A percentile compares a stretch with the other conserved stretches of the same genome.
These are phyloP conservation scores for Thielaviopsis ethacetica DNA, from an alignment of 2,329 filamentous ascomycete species.

Conservation along the genomic window DNA sequence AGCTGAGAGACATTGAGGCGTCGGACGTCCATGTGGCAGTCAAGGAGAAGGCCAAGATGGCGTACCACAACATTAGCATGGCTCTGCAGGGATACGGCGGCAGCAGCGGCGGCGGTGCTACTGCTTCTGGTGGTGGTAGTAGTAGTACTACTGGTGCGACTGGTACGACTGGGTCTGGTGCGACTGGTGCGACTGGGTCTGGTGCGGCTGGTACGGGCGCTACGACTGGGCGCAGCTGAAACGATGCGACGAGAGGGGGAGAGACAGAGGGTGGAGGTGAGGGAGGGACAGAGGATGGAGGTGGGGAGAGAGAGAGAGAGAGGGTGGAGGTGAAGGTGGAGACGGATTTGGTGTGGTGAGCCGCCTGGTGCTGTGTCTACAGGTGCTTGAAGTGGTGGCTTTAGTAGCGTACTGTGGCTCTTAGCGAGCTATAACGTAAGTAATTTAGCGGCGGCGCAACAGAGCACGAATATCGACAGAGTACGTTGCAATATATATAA, in stretches of 20 bases:
- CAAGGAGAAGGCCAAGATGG: slow-evolving; percentile 66
- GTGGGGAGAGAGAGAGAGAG: too few species aligned
- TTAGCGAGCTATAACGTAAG: background rate
- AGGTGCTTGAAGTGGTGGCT: background rate
- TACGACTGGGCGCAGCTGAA: background rate
- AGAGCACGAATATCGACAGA: background rate
- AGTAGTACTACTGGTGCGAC: background rate
- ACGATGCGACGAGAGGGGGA: background rate
- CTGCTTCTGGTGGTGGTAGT: slow-evolving; percentile 8
- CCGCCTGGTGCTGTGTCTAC: background rate
- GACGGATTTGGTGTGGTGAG: background rate
- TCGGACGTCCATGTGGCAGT: slow-evolving; percentile 67
- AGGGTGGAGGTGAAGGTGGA: background rate
- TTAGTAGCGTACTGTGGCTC: background rate
- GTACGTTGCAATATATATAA: background rate
- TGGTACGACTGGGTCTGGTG: slow-evolving; percentile 4
- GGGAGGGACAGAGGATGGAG: background rate
- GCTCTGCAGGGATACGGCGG: background rate
- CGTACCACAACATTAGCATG: slow-evolving; percentile 18
- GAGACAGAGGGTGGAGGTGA: background rate
- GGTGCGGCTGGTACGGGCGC: background rate
- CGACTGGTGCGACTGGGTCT: background rate
- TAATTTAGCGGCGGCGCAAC: background rate
- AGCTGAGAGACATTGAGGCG: slow-evolving; percentile 42
- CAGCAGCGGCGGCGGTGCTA: slow-evolving; percentile 39